Conservation (phyloP, 108 stramenopile genomes). For the Cyclostephanos invisitatus region DNA sequence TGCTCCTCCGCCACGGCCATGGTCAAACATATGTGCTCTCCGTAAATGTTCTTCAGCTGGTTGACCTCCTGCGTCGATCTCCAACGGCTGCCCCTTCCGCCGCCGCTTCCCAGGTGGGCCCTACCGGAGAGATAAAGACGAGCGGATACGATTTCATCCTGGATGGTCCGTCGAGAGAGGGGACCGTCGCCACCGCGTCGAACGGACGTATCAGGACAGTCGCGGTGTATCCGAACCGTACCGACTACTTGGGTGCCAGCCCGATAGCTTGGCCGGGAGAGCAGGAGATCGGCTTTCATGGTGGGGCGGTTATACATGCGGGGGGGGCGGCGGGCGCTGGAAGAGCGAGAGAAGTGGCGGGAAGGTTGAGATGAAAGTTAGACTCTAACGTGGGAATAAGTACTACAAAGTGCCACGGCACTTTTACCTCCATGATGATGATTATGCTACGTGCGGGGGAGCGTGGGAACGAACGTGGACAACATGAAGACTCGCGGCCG, state of each 20-base stretch:
- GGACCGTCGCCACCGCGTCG: too few relatives aligned
- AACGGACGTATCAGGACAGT: background rate
- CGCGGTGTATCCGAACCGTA: conserved; percentile 27
- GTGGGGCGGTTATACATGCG: background rate
- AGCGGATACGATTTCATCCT: conserved; percentile 19
- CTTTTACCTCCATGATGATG: too few relatives aligned
- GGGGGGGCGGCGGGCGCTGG: too few relatives aligned
- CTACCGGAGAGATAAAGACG: conserved; percentile 41
- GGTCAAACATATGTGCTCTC: conserved; percentile 39
- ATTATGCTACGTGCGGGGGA: too few relatives aligned
- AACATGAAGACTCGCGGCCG: too few relatives aligned
- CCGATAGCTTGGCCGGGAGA: conserved; percentile 40
- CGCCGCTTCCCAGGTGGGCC: conserved; percentile 20
- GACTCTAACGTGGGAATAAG: too few relatives aligned
- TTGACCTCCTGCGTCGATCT: conserved; percentile 36
- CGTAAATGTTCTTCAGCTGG: conserved; percentile 28
- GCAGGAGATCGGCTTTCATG: conserved; percentile 32
- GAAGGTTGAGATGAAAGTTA: too few relatives aligned
- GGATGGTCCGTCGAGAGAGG: conserved; percentile 11
- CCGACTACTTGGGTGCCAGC: conserved; percentile 43
- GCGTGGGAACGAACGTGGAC: too few relatives aligned
- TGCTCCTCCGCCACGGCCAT: conserved; percentile 33
- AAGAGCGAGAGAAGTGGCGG: background rate
- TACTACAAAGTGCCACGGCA: too few relatives aligned
- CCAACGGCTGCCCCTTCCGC: conserved; percentile 20